A percentile compares a stretch with the other conserved stretches of the same genome.
These are phyloP conservation scores for Candida quercuum DNA, from an alignment of 805 yeast genomes.

Conservation along the genomic window DNA sequence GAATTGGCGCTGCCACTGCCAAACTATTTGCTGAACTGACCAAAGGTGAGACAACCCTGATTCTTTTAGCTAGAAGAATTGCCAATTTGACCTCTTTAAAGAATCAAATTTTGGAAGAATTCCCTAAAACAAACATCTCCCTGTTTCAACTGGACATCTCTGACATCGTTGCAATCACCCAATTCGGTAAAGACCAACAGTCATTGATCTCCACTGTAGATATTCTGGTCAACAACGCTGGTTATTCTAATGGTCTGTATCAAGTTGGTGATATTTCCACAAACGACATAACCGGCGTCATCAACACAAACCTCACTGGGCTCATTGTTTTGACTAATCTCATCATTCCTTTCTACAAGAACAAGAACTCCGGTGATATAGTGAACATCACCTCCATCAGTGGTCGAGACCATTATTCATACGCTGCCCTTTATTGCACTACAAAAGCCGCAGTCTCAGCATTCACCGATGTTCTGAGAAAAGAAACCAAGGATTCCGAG, in stretches of 20 bases:
- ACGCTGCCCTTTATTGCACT: slow-evolving; percentile 64
- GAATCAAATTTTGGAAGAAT: slow-evolving; percentile 36
- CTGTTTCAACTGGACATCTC: slow-evolving; percentile 49
- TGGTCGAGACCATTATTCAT: slow-evolving; percentile 58
- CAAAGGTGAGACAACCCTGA: slow-evolving; percentile 57
- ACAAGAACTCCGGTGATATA: slow-evolving; percentile 59
- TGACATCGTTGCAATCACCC: slow-evolving; percentile 40
- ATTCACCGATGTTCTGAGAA: slow-evolving; percentile 59
- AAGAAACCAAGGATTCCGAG: slow-evolving; percentile 61
- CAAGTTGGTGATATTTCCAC: slow-evolving; percentile 58
- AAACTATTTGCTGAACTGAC: slow-evolving; percentile 69
- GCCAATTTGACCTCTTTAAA: slow-evolving; percentile 47
- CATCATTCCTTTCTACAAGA: slow-evolving; percentile 53
- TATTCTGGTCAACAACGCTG: slow-evolving; percentile 61
- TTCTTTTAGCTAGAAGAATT: slow-evolving; percentile 68
- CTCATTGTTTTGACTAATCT: slow-evolving; percentile 75
- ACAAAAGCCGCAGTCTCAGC: slow-evolving; percentile 66
- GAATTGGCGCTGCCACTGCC: slow-evolving; percentile 89
- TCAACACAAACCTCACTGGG: slow-evolving; percentile 79
- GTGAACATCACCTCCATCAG: slow-evolving; percentile 68
- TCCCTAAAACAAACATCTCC: slow-evolving; percentile 38
- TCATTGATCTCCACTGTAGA: slow-evolving; percentile 57
- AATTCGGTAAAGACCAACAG: slow-evolving; percentile 39
- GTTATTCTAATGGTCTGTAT: slow-evolving; percentile 72
- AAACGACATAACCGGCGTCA: slow-evolving; percentile 64